These are phyloP conservation scores for Capsicum chinense DNA, from an alignment of 257 asterid species.

Conservation along the genomic window DNA sequence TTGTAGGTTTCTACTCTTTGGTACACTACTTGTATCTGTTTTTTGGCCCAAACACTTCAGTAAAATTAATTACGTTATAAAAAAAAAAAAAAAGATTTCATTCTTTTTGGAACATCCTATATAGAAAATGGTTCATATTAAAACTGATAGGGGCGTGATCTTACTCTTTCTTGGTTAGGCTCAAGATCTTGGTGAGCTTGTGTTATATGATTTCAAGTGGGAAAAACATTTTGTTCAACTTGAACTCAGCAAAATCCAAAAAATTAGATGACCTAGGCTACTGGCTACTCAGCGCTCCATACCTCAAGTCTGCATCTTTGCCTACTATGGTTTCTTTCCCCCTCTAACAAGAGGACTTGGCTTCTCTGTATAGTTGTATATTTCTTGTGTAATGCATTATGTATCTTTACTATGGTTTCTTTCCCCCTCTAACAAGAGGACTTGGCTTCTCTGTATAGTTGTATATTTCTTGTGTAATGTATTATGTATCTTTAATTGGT, in stretches of 20 bases:
- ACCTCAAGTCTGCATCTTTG: not conserved
- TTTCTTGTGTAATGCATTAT: not conserved
- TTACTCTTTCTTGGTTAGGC: not conserved
- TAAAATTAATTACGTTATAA: not conserved
- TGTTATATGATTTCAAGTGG: not conserved
- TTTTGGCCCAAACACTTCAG: not conserved
- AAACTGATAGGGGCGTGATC: not conserved
- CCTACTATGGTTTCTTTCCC: slow-evolving; percentile 13
- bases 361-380: not conserved
- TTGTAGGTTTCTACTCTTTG: too few relatives aligned
- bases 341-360: slow-evolving; percentile 4
- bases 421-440: slow-evolving; percentile 17
- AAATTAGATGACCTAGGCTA: not conserved
- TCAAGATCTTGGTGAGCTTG: not conserved
- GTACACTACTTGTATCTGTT: not conserved
- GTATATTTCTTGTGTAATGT: not conserved
- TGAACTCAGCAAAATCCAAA: not conserved
- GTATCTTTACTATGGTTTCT: not conserved
- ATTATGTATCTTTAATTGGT: not conserved
- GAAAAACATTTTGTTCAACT: not conserved
- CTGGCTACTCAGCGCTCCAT: not conserved
- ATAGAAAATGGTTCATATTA: not conserved
- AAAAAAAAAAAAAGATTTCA: not conserved
- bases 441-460: not conserved
- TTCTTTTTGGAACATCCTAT: not conserved